Conservation (phyloP, 164 flowering plant species). For the Aristolochia fimbriata region DNA sequence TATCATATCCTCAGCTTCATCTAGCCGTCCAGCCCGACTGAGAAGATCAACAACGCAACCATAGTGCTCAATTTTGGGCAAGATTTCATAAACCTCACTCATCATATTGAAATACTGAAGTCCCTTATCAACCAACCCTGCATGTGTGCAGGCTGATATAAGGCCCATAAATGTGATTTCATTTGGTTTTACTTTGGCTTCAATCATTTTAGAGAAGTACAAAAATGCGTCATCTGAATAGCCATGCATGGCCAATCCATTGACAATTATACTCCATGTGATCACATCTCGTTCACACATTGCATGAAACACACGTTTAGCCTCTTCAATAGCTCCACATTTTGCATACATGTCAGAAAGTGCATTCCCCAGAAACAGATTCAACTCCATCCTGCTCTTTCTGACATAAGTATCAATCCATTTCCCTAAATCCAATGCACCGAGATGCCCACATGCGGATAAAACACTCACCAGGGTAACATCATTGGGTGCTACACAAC, state of each 20-base stretch:
- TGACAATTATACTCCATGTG: conserved; percentile 31
- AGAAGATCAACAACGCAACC: conserved; percentile 42
- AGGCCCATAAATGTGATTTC: conserved; percentile 32
- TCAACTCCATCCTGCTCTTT: conserved; percentile 14
- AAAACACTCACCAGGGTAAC: conserved; percentile 28
- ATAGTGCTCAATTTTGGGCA: conserved; percentile 32
- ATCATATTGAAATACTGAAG: conserved; percentile 18
- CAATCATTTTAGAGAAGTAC: conserved; percentile 19
- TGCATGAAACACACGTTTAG: conserved; percentile 20
- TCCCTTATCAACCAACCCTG: conserved; percentile 23
- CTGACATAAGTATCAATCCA: conserved; percentile 18
- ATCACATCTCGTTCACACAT: conserved; percentile 32
- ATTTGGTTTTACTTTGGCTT: conserved; percentile 26
- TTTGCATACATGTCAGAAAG: conserved; percentile 29
- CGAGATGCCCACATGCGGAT: conserved; percentile 35
- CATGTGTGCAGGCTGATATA: conserved; percentile 31
- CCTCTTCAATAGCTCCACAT: conserved; percentile 22
- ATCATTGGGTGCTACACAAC: conserved; percentile 21
- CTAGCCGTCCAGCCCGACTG: conserved; percentile 23
- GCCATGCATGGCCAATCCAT: conserved; percentile 33
- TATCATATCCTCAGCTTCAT: conserved; percentile 20
- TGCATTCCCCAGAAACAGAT: conserved; percentile 30
- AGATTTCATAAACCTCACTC: conserved; percentile 15
- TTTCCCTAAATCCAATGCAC: conserved; percentile 26
- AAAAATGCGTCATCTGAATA: conserved; percentile 17